Base-by-base conservation (phyloP, 352 stramenopile species). In the Globisporangium barbulae region DNA sequence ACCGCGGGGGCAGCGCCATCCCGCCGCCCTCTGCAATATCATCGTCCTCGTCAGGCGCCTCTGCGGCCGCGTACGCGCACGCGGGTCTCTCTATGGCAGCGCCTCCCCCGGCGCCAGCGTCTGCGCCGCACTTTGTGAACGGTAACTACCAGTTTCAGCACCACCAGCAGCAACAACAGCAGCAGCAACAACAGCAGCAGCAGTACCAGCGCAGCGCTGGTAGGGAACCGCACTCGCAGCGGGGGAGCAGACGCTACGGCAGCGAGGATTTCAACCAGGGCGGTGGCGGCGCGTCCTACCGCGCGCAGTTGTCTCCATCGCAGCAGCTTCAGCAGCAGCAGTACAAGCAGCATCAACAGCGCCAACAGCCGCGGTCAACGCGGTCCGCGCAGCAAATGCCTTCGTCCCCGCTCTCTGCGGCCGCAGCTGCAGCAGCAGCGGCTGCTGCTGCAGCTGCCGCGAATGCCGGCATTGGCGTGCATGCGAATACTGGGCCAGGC, bases 111-210 rank as follows among this genome's bases (percentile, higher is more conserved):
- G 44, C 61, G 8, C 61, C 61, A 21, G 53, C 61, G 22, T 61
- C 61, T 1, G 61, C 33, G 6, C 53, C 61, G 44, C 53, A 67
- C 39, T 67, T 67, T 48, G 61, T 67, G 12, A 61, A 67, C 37
- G 61, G 61, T 19, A 67, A 67, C 53, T 67, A 62, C 42, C 53
- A 61, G 33, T 67, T 67, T 31, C 52, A 61, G 42, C 60, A 65
- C 1, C 50, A 59, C 6, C 60, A 65, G 17, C 53, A 65, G 17
- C 49, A 59, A n/a, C 44, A 55, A 19, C 53, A 48, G 53, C 30
- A 59, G 17, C 58, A 63, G 15, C n/a, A n/a, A n/a, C n/a, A n/a
- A n/a, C n/a, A n/a, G n/a, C n/a, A n/a, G n/a, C n/a, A n/a, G n/a
- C n/a, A n/a, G n/a, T n/a, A n/a, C n/a, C 47, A 53, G n/a, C 15